phyloP scores from a whole-genome alignment of 768 basidiomycete genomes.

The Suillus cothurnatus region DNA sequence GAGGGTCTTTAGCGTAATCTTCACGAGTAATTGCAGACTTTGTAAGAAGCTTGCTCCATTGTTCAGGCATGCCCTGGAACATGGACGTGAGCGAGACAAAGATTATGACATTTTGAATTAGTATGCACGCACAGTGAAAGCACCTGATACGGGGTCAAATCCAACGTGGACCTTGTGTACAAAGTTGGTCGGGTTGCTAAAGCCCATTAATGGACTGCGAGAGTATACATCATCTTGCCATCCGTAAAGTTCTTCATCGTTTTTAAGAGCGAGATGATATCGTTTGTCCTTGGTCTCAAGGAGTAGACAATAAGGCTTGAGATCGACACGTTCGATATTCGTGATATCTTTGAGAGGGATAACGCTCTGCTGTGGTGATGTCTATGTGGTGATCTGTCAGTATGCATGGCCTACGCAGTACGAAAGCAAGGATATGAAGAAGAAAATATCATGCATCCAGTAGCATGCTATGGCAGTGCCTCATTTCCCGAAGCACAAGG shows the following conservation, averaged over 20 bases:
- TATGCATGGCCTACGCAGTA: not conserved
- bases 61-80: conserved; percentile 87
- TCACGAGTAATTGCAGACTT: conserved; percentile 97
- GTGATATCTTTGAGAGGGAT: conserved; percentile 77
- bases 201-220: conserved; percentile 89
- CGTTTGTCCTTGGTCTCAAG: conserved; percentile 86
- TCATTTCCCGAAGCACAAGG: conserved; percentile 2
- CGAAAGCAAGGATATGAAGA: not conserved
- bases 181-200: conserved; percentile 94
- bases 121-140: conserved; percentile 76
- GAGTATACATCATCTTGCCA: conserved; percentile 98
- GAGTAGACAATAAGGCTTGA: conserved; percentile 92
- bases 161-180: conserved; percentile 99
- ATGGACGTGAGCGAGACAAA: not conserved
- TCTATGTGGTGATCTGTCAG: conserved; percentile 35
- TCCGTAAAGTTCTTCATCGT: conserved; percentile 94
- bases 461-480: not conserved
- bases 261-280: conserved; percentile 81
- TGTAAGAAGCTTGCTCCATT: conserved; percentile 96
- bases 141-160: conserved; percentile 91
- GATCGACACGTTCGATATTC: conserved; percentile 88
- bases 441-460: not conserved
- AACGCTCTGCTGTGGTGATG: conserved; percentile 55
- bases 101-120: not conserved
- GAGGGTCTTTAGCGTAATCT: conserved; percentile 95